A percentile compares a stretch with the other conserved stretches of the same genome.
These are phyloP conservation scores for Candida jianshihensis DNA, from an alignment of 805 yeast genomes.

Conservation along the genomic window DNA sequence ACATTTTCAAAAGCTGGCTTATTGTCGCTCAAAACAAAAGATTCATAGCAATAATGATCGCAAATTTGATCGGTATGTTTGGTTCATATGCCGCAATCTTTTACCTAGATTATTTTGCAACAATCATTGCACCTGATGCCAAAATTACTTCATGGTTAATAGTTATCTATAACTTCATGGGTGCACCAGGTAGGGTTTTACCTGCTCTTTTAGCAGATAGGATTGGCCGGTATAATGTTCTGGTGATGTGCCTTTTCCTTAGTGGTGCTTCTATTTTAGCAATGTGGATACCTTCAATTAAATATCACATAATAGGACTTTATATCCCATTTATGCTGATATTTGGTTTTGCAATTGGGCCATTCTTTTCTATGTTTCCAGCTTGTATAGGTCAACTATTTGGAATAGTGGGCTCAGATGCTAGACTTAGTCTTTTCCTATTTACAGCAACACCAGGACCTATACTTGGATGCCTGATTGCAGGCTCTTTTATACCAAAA, in stretches of 20 bases:
- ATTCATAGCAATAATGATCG: constrained; percentile 7
- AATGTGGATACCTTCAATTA: constrained; percentile 16
- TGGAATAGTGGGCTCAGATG: constrained; percentile 15
- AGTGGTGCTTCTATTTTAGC: constrained; percentile 8
- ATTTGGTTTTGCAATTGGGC: constrained; percentile 17
- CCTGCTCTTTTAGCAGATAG: constrained; percentile 17
- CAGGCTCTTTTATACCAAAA: constrained; percentile 18
- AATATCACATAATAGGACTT: constrained; percentile 6
- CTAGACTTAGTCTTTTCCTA: constrained; percentile 13
- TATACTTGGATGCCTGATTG: constrained; percentile 16
- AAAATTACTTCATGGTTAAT: constrained; percentile 10
- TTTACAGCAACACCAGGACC: constrained; percentile 18
- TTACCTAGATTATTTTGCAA: constrained; percentile 19
- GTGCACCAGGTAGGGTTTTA: constrained; percentile 20
- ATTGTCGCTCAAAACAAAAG: constrained; percentile 6
- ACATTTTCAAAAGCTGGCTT: constrained; percentile 10
- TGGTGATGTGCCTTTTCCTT: constrained; percentile 7
- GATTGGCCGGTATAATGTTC: constrained; percentile 15
- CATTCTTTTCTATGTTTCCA: constrained; percentile 17
- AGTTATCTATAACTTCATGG: constrained; percentile 17
- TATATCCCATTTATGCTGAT: constrained; percentile 12
- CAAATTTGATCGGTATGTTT: constrained; percentile 17
- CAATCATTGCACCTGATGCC: constrained; percentile 8
- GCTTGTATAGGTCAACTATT: constrained; percentile 18
- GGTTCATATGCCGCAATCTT: constrained; percentile 20